Conservation (phyloP, 2,329 filamentous ascomycete genomes). For the Talaromyces sp. region DNA sequence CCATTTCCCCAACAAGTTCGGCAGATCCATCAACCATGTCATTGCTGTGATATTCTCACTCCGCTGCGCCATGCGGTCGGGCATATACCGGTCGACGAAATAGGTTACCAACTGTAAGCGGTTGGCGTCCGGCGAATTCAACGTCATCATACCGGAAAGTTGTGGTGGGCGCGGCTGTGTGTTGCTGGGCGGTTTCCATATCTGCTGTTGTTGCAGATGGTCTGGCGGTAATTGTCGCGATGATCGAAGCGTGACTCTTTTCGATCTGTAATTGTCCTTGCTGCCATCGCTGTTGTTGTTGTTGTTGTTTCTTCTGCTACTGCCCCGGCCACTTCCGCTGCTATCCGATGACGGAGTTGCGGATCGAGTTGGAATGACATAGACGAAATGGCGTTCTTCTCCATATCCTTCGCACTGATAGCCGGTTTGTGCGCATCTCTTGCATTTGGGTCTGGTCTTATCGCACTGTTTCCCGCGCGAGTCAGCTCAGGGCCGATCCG, state of each 20-base stretch:
- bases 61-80: neutral
- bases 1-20: conserved; percentile 13
- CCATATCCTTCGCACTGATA: conserved; percentile 19
- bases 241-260: conserved; percentile 14
- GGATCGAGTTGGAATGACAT: conserved; percentile 15
- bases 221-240: conserved; percentile 14
- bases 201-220: neutral
- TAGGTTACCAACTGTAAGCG: conserved; percentile 12
- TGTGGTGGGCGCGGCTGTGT: neutral
- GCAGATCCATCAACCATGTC: conserved; percentile 15
- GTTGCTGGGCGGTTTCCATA: neutral
- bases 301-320: neutral
- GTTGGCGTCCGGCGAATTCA: conserved; percentile 7
- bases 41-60: conserved; percentile 13
- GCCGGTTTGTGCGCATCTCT: conserved; percentile 17
- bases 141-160: neutral
- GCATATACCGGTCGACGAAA: conserved; percentile 17
- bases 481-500: conserved; percentile 1
- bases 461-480: conserved; percentile 13
- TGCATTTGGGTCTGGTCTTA: conserved; percentile 17
- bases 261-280: conserved; percentile 5
- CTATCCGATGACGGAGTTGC: neutral
- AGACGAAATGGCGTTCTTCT: conserved; percentile 18
- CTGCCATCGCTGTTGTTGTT: neutral
- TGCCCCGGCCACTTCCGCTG: neutral